These are phyloP conservation scores for Trichoderma orchidacearum DNA, from an alignment of 495 filamentous ascomycete genomes.

Conservation along the genomic window DNA sequence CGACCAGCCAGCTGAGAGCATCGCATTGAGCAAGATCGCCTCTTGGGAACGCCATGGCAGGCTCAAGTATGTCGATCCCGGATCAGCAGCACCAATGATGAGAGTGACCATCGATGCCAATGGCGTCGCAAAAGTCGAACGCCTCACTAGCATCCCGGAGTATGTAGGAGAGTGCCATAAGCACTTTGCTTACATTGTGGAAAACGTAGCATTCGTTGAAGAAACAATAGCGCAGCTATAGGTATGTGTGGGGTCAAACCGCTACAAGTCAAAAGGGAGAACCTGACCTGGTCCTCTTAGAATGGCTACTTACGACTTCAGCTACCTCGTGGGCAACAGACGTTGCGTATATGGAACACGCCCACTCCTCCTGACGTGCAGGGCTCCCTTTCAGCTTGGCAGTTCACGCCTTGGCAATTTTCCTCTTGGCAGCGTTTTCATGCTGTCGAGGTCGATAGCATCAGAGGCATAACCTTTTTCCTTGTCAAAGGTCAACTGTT, in stretches of 20 bases:
- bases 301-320: background rate
- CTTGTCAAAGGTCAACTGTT: background rate
- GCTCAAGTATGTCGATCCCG: background rate
- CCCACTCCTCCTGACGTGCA: background rate
- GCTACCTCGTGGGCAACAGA: background rate
- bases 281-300: no score
- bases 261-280: no score
- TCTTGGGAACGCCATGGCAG: background rate
- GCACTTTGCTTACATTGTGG: background rate
- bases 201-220: background rate
- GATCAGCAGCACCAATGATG: background rate
- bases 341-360: background rate
- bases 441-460: background rate
- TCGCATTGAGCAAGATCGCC: background rate
- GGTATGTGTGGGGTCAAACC: no score
- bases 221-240: no score
- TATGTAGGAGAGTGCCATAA: background rate
- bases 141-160: background rate
- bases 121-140: background rate
- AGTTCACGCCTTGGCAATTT: no score
- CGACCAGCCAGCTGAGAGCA: background rate
- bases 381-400: no score
- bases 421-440: background rate
- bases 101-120: background rate
- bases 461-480: background rate